Evolutionary conservation across 202 grass and related monocot genomes (phyloP), one percentile per base, ranked within the genome.

Genomic region (Panicum hallii): DNA sequence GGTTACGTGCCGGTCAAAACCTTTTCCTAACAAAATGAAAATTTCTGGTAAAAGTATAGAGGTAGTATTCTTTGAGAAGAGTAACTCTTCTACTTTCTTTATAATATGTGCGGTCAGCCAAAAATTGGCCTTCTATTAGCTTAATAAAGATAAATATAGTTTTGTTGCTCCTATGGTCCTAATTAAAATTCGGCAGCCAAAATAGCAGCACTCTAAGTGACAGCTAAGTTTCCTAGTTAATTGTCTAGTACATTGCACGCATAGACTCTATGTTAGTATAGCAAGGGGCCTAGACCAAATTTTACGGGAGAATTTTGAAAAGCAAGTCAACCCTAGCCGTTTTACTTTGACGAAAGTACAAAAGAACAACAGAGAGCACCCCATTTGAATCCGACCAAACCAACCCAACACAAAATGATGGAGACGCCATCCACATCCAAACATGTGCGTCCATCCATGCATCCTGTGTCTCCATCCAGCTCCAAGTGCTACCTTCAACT

Each of bases 331-430:
- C 67, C 12, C 15, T 53, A 79, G 43, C 44, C 68, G 32, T 67
- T 67, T 26, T 61, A 44, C 81, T 50, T 86, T 82, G 82, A 84
- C 70, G 8, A 69, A 52, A 57, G 58, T 19, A 17, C 2, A 26
- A 57, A 74, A 68, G 20, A 86, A 66, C 28, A 20, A 41, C 20
- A 42, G 6, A 85, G 44, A 63, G 26, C n/a, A 17, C 38, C 38
- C 44, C 10, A 80, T 83, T 90, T 90, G 88, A 40, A 87, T 79
- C 84, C 52, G 80, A 75, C 88, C 88, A 83, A 87, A 74, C 88
- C 84, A 79, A 86, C 88, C 49, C 56, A 85, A 77, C 71, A 50
- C 4, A 2, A 72, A 69, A 54, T 47, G 34, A 52, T 75, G 34
- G 36, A 3, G 36, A 2, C 61, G 60, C 60, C 16, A 38, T 70